phyloP scores from a whole-genome alignment of 768 basidiomycete genomes.

The Lyophyllum semitale region DNA sequence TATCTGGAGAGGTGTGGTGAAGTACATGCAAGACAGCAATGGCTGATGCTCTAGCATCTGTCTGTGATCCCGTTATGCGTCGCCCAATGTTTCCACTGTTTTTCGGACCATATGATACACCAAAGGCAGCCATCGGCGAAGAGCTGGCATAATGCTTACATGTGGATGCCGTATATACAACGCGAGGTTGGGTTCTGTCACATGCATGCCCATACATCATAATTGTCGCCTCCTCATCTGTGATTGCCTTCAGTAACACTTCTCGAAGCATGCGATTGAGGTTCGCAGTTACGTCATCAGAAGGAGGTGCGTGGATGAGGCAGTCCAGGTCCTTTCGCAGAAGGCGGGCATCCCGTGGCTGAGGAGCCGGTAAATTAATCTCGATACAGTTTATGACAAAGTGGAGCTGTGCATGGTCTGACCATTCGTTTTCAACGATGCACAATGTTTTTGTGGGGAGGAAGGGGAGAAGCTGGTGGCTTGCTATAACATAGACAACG shows the following conservation, averaged over 20 bases:
- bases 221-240: background rate
- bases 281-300: background rate
- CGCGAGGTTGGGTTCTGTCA: background rate
- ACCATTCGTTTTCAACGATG: background rate
- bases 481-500: background rate
- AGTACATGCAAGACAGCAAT: background rate
- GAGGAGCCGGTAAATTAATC: background rate
- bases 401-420: background rate
- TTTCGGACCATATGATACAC: background rate
- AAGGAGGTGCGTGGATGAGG: background rate
- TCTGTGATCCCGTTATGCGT: background rate
- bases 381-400: background rate
- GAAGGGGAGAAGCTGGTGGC: background rate
- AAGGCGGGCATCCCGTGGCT: background rate
- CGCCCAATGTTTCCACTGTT: background rate
- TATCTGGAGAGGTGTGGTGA: background rate
- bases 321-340: background rate
- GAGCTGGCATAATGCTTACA: background rate
- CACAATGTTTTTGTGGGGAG: background rate
- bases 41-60: background rate
- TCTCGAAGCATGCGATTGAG: background rate
- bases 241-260: background rate
- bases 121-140: background rate
- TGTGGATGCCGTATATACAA: background rate
- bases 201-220: background rate